phyloP scores from a whole-genome alignment of 208 protist species.

The Phytomonas sp. region DNA sequence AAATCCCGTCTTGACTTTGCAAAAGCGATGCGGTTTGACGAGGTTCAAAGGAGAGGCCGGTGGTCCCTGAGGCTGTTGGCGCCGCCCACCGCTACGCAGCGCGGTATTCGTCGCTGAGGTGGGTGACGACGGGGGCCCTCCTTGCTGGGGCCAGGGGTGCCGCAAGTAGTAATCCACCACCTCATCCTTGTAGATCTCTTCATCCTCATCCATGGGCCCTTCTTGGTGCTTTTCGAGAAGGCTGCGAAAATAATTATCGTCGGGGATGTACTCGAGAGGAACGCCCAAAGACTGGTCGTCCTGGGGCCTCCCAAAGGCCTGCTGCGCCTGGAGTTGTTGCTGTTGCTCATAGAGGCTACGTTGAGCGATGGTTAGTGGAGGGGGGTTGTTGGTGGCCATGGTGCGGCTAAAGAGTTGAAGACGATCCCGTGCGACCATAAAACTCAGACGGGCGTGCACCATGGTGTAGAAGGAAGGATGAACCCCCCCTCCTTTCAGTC shows the following conservation, averaged over 20 bases:
- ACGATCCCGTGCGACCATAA: slow-evolving; percentile 63
- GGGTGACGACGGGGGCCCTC: neutral
- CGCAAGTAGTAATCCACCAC: slow-evolving; percentile 78
- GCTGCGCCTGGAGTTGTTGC: slow-evolving; percentile 24
- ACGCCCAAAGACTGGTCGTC: slow-evolving; percentile 25
- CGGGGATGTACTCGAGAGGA: slow-evolving; percentile 63
- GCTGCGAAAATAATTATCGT: slow-evolving; percentile 57
- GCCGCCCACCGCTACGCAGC: slow-evolving; percentile 1
- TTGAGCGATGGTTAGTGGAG: slow-evolving; percentile 49
- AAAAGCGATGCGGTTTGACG: slow-evolving; percentile 97
- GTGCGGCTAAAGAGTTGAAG: slow-evolving; percentile 40
- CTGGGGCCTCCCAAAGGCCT: slow-evolving; percentile 8
- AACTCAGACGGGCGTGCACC: slow-evolving; percentile 72
- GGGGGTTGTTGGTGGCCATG: slow-evolving; percentile 16
- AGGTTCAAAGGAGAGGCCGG: slow-evolving; percentile 16
- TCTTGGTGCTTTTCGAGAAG: slow-evolving; percentile 60
- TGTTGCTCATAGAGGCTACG: slow-evolving; percentile 34
- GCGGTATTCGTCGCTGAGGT: neutral
- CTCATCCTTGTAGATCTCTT: slow-evolving; percentile 80
- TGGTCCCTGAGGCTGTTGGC: slow-evolving; percentile 4
- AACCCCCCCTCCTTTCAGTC: slow-evolving; percentile 29
- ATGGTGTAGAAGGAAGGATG: slow-evolving; percentile 62
- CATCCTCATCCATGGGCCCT: slow-evolving; percentile 63
- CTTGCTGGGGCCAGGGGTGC: slow-evolving; percentile 11
- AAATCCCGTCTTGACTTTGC: slow-evolving; percentile 97